Base-by-base conservation (phyloP, 2,329 filamentous ascomycete genomes). In the Pseudogymnoascus sp. region DNA sequence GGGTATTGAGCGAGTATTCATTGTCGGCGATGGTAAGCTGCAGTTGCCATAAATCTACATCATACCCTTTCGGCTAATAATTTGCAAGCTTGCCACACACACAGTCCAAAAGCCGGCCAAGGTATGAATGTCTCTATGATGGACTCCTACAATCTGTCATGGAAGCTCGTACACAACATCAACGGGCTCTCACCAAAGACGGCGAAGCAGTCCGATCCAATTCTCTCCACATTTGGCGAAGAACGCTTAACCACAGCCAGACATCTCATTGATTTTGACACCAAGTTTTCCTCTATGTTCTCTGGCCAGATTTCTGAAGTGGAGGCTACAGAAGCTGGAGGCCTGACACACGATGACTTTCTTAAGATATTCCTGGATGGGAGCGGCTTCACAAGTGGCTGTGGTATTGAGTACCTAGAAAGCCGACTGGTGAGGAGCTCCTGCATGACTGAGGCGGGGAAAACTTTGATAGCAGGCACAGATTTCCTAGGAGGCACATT, bases 251-350 rank as follows among this genome's bases (percentile, higher is more conserved):
- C 75, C 2, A 82, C 90, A 1, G 89, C 88, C 0, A 79, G 86
- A 66, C 82, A 88, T 41, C 80, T 91, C 0, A 90, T 92, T 66
- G 78, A 79, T 1, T 86, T 88, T 66, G 85, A 88, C 68, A 81
- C 83, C 65, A 78, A 77, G 66, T 83, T 85, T 68, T 81, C 81
- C 13, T 81, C 81, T 66, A 77, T 83, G 68, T 83, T 85, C 69
- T 81, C 85, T 6, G 71, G 69, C 1, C 51, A 67, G n/a, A 81
- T 80, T 11, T 41, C 37, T 41, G 86, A 86, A 34, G 85, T 89
- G 39, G 84, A 79, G 39, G 84, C 83, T 1, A 85, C 85, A 6
- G 84, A 85, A 72, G 37, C 7, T 41, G 37, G 6, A 8, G 90
- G 90, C 73, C 81, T 81, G 4, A 21, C 82, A 77, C 25, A 82